Percentiles rank a stretch among this genome's conserved stretches.
phyloP scores from a whole-genome alignment of 441 rosid genomes.

The Daphne laureola region DNA sequence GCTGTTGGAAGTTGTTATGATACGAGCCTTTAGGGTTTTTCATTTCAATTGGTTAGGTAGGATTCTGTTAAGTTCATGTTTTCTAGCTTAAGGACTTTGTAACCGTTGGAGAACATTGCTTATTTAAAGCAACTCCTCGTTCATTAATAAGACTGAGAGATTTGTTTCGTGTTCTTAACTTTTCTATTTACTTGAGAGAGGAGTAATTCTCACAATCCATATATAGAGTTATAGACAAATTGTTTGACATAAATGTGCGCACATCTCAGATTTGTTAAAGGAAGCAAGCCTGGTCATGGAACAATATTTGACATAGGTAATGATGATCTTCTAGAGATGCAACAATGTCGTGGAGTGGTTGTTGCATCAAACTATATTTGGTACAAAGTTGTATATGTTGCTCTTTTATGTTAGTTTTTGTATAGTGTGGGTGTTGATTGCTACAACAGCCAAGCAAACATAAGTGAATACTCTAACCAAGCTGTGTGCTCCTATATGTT shows the following conservation, averaged over 20 bases:
- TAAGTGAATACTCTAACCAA: slow-evolving; percentile 59
- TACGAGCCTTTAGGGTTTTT: too few relatives aligned
- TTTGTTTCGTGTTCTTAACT: too few relatives aligned
- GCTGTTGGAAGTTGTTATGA: too few relatives aligned
- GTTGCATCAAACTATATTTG: slow-evolving; percentile 86
- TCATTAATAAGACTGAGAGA: too few relatives aligned
- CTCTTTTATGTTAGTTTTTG: slow-evolving; percentile 5
- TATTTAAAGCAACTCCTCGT: too few relatives aligned
- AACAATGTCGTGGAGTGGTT: slow-evolving; percentile 69
- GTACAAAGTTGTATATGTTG: slow-evolving; percentile 31
- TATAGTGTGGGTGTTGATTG: slow-evolving; percentile 16
- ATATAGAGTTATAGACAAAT: too few relatives aligned
- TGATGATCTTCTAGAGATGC: slow-evolving; percentile 67
- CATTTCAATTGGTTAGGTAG: too few relatives aligned
- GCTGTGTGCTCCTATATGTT: slow-evolving; percentile 82
- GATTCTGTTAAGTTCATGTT: too few relatives aligned
- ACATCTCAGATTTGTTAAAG: slow-evolving; percentile 63
- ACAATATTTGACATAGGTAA: slow-evolving; percentile 81
- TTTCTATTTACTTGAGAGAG: too few relatives aligned
- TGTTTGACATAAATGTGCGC: slow-evolving; percentile 6
- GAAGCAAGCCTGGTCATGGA: slow-evolving; percentile 60
- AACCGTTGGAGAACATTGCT: too few relatives aligned
- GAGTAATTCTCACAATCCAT: too few relatives aligned
- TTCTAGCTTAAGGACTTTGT: too few relatives aligned
- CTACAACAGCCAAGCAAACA: slow-evolving; percentile 74